These are phyloP conservation scores for Xylaria sp. DNA, from an alignment of 2,329 filamentous ascomycete species.

Conservation along the genomic window DNA sequence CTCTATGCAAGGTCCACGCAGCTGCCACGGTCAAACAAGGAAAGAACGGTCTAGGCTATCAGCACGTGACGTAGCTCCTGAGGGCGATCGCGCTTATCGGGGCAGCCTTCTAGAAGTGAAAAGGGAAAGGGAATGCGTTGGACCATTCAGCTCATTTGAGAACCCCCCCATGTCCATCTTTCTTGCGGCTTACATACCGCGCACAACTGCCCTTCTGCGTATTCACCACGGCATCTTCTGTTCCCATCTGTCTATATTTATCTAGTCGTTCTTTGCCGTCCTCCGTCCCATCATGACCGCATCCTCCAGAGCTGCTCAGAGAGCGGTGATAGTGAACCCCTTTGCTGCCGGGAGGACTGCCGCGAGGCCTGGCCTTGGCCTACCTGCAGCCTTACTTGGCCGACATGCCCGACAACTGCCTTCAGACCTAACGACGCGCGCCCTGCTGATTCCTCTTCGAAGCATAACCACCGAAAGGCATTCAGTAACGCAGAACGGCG, in stretches of 20 bases:
- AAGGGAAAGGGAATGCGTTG: conserved; percentile 13
- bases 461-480: conserved; percentile 63
- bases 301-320: conserved; percentile 57
- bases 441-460: conserved; percentile 60
- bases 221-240: conserved; percentile 1
- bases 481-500: conserved; percentile 54
- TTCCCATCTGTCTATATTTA: conserved; percentile 4
- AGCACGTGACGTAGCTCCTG: conserved; percentile 20
- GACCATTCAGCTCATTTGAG: conserved; percentile 2
- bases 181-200: conserved; percentile 15
- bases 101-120: conserved; percentile 1
- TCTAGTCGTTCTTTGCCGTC: background rate
- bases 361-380: conserved; percentile 48
- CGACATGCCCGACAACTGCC: conserved; percentile 51
- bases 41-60: conserved; percentile 17
- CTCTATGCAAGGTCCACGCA: background rate
- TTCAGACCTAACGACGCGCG: conserved; percentile 53
- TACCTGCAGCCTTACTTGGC: conserved; percentile 50
- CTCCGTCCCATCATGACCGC: conserved; percentile 51
- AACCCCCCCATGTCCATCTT: conserved; percentile 22
- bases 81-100: conserved; percentile 25
- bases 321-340: conserved; percentile 57
- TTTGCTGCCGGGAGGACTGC: conserved; percentile 51
- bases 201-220: background rate
- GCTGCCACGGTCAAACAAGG: background rate